phyloP scores from a whole-genome alignment of 192 early-diverging fungal species.

The Umbelopsis isabellina region DNA sequence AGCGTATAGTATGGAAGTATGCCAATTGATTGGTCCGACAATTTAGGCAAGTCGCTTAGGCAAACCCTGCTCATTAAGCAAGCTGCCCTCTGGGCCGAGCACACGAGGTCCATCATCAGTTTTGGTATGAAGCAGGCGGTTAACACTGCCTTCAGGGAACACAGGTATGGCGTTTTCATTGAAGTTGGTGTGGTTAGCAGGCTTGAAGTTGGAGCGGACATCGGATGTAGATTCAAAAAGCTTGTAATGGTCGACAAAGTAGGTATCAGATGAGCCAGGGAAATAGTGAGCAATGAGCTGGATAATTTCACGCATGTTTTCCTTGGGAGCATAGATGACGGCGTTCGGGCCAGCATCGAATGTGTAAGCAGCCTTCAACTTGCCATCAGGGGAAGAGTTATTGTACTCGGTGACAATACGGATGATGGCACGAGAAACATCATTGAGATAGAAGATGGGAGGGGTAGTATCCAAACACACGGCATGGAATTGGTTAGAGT shows the following conservation, averaged over 20 bases:
- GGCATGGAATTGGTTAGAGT: conserved; percentile 99
- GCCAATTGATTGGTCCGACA: not conserved
- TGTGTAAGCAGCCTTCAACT: conserved; percentile 91
- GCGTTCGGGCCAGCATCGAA: conserved; percentile 99
- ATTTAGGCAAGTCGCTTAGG: conserved; percentile 43
- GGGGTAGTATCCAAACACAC: conserved; percentile 98
- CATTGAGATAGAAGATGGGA: conserved; percentile 98
- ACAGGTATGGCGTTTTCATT: conserved; percentile 59
- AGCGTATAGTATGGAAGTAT: not conserved
- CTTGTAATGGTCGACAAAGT: conserved; percentile 61
- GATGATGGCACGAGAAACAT: conserved; percentile 89
- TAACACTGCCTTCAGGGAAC: conserved; percentile 73
- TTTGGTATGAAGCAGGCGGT: conserved; percentile 87
- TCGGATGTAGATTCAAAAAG: conserved; percentile 33
- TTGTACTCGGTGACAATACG: conserved; percentile 88
- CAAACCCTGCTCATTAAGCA: conserved; percentile 67
- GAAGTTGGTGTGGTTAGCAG: conserved; percentile 51
- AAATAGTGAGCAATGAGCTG: conserved; percentile 85
- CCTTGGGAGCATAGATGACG: conserved; percentile 86
- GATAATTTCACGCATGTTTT: conserved; percentile 85
- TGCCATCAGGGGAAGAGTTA: conserved; percentile 40
- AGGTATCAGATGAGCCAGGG: conserved; percentile 58
- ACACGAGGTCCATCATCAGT: conserved; percentile 94
- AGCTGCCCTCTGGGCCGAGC: conserved; percentile 54
- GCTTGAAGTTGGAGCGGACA: conserved; percentile 37